These are phyloP conservation scores for Lasiodiplodia citricola DNA, from an alignment of 2,329 filamentous ascomycete species.

Conservation along the genomic window DNA sequence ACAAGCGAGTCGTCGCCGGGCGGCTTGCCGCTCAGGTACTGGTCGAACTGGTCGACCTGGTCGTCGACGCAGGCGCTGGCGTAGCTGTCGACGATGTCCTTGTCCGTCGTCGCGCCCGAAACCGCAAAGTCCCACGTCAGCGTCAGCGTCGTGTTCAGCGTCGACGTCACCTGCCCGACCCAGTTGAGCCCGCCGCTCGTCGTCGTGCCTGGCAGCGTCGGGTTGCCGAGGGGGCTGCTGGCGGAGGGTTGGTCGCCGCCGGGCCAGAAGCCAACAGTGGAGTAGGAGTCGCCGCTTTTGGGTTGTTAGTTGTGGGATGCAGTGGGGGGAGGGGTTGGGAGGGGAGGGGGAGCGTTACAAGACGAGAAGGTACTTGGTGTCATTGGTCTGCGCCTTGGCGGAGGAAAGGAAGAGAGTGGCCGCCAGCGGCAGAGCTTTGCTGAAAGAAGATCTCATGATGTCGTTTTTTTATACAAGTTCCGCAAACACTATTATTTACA, in stretches of 20 bases:
- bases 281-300: slow-evolving; percentile 35
- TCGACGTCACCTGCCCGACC: slow-evolving; percentile 31
- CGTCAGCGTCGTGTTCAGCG: slow-evolving; percentile 30
- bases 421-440: slow-evolving; percentile 14
- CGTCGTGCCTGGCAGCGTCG: slow-evolving; percentile 32
- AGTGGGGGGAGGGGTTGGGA: background rate
- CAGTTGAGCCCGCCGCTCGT: slow-evolving; percentile 34
- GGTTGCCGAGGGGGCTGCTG: slow-evolving; percentile 34
- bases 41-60: slow-evolving; percentile 32
- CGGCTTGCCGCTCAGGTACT: slow-evolving; percentile 30
- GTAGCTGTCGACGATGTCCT: slow-evolving; percentile 23
- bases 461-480: background rate
- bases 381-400: background rate
- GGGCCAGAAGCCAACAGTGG: slow-evolving; percentile 32
- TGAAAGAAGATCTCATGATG: slow-evolving; percentile 17
- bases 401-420: slow-evolving; percentile 13
- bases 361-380: slow-evolving; percentile 16
- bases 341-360: slow-evolving; percentile 4
- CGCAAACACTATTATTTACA: slow-evolving; percentile 3
- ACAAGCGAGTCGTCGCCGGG: slow-evolving; percentile 29
- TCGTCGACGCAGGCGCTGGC: slow-evolving; percentile 25
- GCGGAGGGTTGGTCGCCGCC: slow-evolving; percentile 30
- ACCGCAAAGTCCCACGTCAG: slow-evolving; percentile 34
- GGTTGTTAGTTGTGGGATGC: background rate
- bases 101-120: slow-evolving; percentile 33